These are phyloP conservation scores for Penicillium roqueforti DNA, from an alignment of 495 filamentous ascomycete species.

Conservation along the genomic window DNA sequence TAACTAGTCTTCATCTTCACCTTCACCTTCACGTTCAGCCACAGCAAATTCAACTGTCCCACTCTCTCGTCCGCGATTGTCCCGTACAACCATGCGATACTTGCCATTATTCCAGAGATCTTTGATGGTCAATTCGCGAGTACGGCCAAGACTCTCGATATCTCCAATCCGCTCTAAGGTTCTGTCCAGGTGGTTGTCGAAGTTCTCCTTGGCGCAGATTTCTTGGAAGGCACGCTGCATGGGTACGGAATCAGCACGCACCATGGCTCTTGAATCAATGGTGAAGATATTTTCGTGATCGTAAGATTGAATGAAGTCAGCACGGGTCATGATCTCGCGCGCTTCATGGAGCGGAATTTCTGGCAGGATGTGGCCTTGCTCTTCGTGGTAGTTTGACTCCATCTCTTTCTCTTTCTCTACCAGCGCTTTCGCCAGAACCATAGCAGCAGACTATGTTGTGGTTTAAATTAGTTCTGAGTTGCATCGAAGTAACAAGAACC, in stretches of 20 bases:
- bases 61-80: constrained; percentile 48
- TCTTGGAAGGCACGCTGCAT: constrained; percentile 91
- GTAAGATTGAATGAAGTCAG: constrained; percentile 89
- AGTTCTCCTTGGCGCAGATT: constrained; percentile 67
- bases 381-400: constrained; percentile 55
- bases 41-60: constrained; percentile 45
- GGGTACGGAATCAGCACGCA: constrained; percentile 89
- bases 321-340: constrained; percentile 87
- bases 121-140: constrained; percentile 88
- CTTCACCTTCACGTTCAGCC: constrained; percentile 30
- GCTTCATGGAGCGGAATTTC: constrained; percentile 79
- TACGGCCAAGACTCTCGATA: constrained; percentile 90
- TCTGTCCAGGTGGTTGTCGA: constrained; percentile 74
- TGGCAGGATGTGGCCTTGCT: constrained; percentile 72
- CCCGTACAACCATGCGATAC: constrained; percentile 63
- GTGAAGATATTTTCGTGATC: constrained; percentile 95
- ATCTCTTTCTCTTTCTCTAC: constrained; percentile 74
- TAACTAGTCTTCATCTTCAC: constrained; percentile 24
- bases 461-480: constrained; percentile 6
- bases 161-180: constrained; percentile 80
- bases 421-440: constrained; percentile 87
- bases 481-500: background rate
- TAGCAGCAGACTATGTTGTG: constrained; percentile 66
- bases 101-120: constrained; percentile 70
- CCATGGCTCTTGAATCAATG: constrained; percentile 81